phyloP scores from a whole-genome alignment of 164 flowering plant species.

The Macadamia tetraphylla region DNA sequence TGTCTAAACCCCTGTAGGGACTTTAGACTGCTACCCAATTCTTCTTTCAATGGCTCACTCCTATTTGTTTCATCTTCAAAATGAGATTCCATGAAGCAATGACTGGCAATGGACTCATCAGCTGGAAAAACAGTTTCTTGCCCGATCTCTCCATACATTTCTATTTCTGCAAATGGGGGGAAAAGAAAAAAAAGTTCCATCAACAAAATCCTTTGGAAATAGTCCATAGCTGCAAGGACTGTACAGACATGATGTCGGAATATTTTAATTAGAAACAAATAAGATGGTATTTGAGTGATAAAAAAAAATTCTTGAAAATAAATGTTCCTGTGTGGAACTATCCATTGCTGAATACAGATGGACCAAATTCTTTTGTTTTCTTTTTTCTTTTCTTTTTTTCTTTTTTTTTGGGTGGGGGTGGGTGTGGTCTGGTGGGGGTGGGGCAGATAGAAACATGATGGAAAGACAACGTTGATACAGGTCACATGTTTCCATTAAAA shows the following conservation, averaged over 20 bases:
- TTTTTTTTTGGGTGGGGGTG: too few relatives aligned
- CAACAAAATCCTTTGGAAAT: too few relatives aligned
- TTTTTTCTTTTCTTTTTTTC: too few relatives aligned
- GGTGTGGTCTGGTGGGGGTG: too few relatives aligned
- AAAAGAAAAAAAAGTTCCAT: conserved; percentile 13
- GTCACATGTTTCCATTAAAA: too few relatives aligned
- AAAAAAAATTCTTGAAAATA: neutral
- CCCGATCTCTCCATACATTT: conserved; percentile 48
- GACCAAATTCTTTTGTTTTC: neutral
- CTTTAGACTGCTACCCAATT: conserved; percentile 12
- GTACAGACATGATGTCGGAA: neutral
- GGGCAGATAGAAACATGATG: too few relatives aligned
- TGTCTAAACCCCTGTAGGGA: conserved; percentile 9
- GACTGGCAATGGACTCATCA: conserved; percentile 6
- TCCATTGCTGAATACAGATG: neutral
- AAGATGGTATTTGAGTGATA: too few relatives aligned
- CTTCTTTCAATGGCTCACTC: conserved; percentile 19
- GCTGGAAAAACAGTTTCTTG: conserved; percentile 21
- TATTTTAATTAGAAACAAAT: too few relatives aligned
- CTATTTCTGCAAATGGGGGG: conserved; percentile 37
- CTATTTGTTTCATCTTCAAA: too few relatives aligned
- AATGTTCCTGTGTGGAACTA: neutral
- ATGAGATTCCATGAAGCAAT: neutral
- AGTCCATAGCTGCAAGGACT: too few relatives aligned
- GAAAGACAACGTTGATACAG: too few relatives aligned